Conservation (phyloP, 2,329 filamentous ascomycete genomes). For the Chrysosphaeria jannelii region DNA sequence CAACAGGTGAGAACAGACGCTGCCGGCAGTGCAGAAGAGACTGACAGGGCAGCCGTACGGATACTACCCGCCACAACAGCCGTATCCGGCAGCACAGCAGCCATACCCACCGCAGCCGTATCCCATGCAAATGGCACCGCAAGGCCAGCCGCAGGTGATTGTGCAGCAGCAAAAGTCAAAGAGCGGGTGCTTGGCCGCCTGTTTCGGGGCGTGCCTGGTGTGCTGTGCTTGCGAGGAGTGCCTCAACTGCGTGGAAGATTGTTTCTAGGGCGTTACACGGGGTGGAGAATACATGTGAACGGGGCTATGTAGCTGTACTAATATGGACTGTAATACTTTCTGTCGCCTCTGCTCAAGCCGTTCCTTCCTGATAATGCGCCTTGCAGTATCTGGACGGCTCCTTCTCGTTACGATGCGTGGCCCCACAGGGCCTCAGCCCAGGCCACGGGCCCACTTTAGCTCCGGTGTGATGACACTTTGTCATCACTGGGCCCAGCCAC, state of each 20-base stretch:
- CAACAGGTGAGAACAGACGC: conserved; percentile 7
- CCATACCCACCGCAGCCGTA: too few species aligned
- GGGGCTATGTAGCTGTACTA: background rate
- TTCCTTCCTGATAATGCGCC: too few species aligned
- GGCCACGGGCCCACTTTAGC: background rate
- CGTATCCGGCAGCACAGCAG: too few species aligned
- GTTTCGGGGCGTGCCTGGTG: conserved; percentile 14
- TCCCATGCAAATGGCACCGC: conserved; percentile 1
- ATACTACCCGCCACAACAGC: conserved; percentile 9
- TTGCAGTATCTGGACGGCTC: too few species aligned
- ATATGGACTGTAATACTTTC: too few species aligned
- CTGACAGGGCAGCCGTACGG: conserved; percentile 12
- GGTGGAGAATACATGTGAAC: conserved; percentile 6
- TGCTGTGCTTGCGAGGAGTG: conserved; percentile 20
- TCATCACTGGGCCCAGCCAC: background rate
- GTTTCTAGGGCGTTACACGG: conserved; percentile 16
- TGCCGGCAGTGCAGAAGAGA: too few species aligned
- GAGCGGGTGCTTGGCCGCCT: conserved; percentile 12
- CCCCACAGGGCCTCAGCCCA: too few species aligned
- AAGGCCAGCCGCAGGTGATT: background rate
- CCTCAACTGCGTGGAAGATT: conserved; percentile 19
- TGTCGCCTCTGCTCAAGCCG: too few species aligned
- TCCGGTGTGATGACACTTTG: background rate
- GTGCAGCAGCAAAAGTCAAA: conserved; percentile 6
- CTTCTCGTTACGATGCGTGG: background rate